Evolutionary conservation across 257 asterid genomes (phyloP), one percentile per base, ranked within the genome.

Genomic region (Jacaranda copaia): DNA sequence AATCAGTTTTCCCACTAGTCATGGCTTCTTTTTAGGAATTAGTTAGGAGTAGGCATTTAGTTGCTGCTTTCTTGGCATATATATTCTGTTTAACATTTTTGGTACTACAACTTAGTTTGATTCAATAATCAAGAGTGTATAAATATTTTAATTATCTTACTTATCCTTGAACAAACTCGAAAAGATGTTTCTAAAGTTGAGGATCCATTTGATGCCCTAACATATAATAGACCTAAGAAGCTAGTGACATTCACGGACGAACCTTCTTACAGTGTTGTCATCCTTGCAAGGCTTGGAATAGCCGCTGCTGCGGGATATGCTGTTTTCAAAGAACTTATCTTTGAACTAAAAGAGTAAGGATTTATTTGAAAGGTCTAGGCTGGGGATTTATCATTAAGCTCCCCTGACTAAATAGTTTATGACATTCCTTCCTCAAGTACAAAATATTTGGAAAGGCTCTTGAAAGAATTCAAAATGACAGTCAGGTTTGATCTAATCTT

Each of bases 181-280:
- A 87, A 83, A 77, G 94, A 85, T 6, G 75, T 87, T 42, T 81
- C 92, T 72, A 84, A 81, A 15, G 74, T 87, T 13, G 92, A 87
- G 69, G 89, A 87, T 81, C 90, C 92, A 16, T 87, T 89, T 76
- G 90, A 85, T 89, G 85, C 90, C 67, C 92, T 89, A 65, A 89
- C 94, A 61, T 86, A 89, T 74, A 82, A 87, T 77, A 87, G 87
- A 75, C 94, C 94, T 15, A 88, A 87, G 79, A 89, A 85, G 83
- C 94, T 90, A 42, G 82, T 89, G 63, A 82, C 94, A 18, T 87
- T 89, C 63, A 86, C 89, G 2, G 94, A 89, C 77, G 94, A 92
- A 77, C 90, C 90, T 79, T 87, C 92, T 71, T 89, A 89, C 73
- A 75, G 84, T 73, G 16, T 87, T 57, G 38, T 84, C 81, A 89